These are phyloP conservation scores for Phytophthora brassicae DNA, from an alignment of 352 stramenopile genomes.

Conservation along the genomic window DNA sequence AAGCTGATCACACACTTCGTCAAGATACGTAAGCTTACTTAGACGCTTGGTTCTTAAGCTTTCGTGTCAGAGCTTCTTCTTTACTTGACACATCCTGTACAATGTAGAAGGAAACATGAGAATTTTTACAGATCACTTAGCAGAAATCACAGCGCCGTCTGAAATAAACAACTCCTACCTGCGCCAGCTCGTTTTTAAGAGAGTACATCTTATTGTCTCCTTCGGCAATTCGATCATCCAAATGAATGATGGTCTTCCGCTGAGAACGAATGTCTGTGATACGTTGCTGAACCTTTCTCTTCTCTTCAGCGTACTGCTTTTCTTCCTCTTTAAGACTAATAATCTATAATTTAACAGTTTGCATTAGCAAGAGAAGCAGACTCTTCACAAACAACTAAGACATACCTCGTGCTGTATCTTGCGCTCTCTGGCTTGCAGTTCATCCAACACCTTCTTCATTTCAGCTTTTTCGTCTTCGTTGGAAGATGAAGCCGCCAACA, in stretches of 20 bases:
- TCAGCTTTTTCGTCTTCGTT: constrained; percentile 76
- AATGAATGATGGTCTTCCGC: constrained; percentile 65
- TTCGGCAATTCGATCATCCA: constrained; percentile 77
- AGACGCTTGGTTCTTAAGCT: constrained; percentile 65
- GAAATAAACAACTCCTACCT: constrained; percentile 32
- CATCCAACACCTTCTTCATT: constrained; percentile 55
- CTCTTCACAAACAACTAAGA: neutral
- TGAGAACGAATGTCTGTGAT: constrained; percentile 74
- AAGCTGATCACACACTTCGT: neutral
- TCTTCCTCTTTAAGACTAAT: constrained; percentile 66
- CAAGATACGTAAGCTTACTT: constrained; percentile 41
- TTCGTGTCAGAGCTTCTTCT: constrained; percentile 72
- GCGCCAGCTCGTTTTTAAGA: constrained; percentile 69
- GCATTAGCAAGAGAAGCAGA: neutral
- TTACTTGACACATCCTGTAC: constrained; percentile 73
- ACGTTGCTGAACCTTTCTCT: constrained; percentile 54
- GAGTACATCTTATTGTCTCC: constrained; percentile 71
- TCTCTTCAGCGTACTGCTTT: constrained; percentile 55
- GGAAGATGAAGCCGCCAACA: constrained; percentile 72
- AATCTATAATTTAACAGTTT: constrained; percentile 39
- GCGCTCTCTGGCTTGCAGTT: constrained; percentile 37
- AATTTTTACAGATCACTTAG: neutral
- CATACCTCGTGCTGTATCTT: constrained; percentile 60
- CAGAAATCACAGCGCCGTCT: neutral
- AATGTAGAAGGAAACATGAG: neutral